Evolutionary conservation across 306 rosid genomes (phyloP), one percentile per base, ranked within the genome.

Genomic region (Rosa chinensis): DNA sequence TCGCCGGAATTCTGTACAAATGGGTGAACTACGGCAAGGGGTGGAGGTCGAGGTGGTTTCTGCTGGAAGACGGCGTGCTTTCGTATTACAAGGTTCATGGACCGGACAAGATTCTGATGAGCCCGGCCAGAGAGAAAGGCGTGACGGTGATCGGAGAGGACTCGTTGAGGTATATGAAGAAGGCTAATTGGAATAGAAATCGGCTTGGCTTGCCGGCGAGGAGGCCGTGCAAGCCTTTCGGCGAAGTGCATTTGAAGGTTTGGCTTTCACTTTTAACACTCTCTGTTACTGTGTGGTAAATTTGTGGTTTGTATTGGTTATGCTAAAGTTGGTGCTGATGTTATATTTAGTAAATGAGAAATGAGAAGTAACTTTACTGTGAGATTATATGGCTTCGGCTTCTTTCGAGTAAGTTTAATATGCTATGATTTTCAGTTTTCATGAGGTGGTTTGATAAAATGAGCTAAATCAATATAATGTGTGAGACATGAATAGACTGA

Each of bases 11-110:
- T 82, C 52, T 95, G 87, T 95, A 89, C 74, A 95, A 95, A 84
- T 95, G 99, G 99, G 99, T 95, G 82, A 95, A 95, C 84, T 95
- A 95, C 79, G 99, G 99, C 18, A 95, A 90, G 64, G 99, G 99
- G 12, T 95, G 99, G 99, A 86, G 97, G 86, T 84, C 98, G 47
- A 76, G 99, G 89, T 95, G 99, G 99, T 95, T 95, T 61, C 86
- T 87, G 86, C 90, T 95, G 5, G 97, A 95, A 52, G 99, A 95
- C 81, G 99, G 99, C 10, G 99, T 95, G 85, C 90, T 95, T 78
- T 95, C 99, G 10, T 95, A 95, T 73, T 95, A 93, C 72, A 95
- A 95, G 94, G 93, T 95, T 83, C 98, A 93, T 55, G 99, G 99
- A 25, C 99, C 98, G 72, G 99, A 95, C 77, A 95, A 95, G 92